Conservation (phyloP, 441 rosid genomes). For the Raphanus hybrid region DNA sequence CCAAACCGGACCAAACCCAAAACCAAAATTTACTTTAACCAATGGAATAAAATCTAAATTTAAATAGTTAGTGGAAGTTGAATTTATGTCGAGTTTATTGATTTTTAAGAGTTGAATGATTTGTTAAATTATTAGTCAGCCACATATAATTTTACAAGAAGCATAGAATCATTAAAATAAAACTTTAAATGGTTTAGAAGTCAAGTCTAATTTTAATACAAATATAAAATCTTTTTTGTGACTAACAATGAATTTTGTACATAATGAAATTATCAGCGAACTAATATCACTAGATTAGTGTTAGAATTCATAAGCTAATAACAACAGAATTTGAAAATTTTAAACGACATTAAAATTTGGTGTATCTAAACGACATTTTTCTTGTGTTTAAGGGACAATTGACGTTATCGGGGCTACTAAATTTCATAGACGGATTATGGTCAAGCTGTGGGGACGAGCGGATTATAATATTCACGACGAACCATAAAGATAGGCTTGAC, state of each 20-base stretch:
- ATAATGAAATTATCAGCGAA: no score
- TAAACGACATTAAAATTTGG: background rate
- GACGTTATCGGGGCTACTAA: conserved; percentile 66
- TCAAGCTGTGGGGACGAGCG: conserved; percentile 78
- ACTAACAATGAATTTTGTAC: no score
- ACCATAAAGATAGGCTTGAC: conserved; percentile 63
- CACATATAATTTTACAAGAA: no score
- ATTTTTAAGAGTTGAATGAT: background rate
- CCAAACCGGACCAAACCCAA: conserved; percentile 13
- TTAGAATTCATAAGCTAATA: no score
- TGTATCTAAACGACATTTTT: background rate
- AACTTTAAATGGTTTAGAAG: background rate
- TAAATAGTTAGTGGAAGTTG: background rate
- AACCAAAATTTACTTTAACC: background rate
- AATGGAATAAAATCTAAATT: background rate
- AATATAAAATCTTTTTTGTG: no score
- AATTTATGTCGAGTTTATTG: no score
- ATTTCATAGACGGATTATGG: conserved; percentile 78
- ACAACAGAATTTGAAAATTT: no score
- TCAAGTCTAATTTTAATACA: background rate
- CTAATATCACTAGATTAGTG: no score
- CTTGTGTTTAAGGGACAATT: conserved; percentile 38
- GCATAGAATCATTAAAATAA: no score
- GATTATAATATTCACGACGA: conserved; percentile 69
- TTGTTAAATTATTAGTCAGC: no score